phyloP scores from a whole-genome alignment of 2,329 filamentous ascomycete species.

The Sarocladium kiliense region DNA sequence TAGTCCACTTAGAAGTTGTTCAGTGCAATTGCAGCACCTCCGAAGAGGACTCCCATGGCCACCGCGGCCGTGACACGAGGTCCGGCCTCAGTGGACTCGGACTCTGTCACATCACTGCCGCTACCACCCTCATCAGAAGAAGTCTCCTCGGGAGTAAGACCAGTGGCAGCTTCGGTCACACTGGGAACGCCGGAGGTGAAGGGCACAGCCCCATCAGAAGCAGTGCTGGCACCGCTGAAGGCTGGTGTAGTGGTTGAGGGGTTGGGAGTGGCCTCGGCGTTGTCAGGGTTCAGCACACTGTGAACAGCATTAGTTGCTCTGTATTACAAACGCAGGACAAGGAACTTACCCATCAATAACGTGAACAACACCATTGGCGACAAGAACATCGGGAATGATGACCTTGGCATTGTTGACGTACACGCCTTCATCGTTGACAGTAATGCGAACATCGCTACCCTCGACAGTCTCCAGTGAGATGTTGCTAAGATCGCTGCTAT shows the following conservation, averaged over 20 bases:
- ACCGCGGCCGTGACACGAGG: conserved; percentile 19
- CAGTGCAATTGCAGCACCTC: conserved; percentile 18
- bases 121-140: not conserved
- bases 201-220: conserved; percentile 36
- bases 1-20: conserved; percentile 12
- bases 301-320: conserved; percentile 41
- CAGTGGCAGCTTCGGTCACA: conserved; percentile 14
- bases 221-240: conserved; percentile 47
- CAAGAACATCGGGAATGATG: conserved; percentile 23
- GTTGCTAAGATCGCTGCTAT: conserved; percentile 22
- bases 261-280: conserved; percentile 25
- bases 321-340: not conserved
- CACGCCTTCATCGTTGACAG: conserved; percentile 22
- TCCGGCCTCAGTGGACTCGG: conserved; percentile 13
- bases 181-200: conserved; percentile 47
- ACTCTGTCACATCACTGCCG: conserved; percentile 8
- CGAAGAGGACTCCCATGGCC: conserved; percentile 18
- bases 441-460: conserved; percentile 20
- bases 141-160: conserved; percentile 9
- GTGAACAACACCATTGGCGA: conserved; percentile 27
- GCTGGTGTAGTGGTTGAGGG: conserved; percentile 33
- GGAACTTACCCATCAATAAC: conserved; percentile 23
- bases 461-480: conserved; percentile 19
- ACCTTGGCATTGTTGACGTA: conserved; percentile 28
- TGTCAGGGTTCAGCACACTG: conserved; percentile 38